Evolutionary conservation across 2,329 filamentous ascomycete genomes (phyloP), one percentile per base, ranked within the genome.

Genomic region (Scedosporium boydii): DNA sequence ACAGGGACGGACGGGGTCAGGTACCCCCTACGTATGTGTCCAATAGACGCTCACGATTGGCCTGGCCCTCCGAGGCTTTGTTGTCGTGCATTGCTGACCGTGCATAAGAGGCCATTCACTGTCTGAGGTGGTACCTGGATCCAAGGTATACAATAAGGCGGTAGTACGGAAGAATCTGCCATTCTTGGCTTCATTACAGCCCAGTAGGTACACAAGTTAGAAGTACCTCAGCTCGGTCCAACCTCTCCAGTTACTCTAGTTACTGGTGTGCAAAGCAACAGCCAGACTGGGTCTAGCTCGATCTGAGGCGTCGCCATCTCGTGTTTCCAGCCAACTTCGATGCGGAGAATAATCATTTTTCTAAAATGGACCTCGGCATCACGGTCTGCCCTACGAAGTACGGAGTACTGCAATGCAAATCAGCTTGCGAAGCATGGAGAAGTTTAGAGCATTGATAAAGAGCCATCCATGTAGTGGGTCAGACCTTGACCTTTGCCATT

Each of bases 11-110:
- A 55, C 6, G 51, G 51, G 51, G 12, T 18, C 51, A 55, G 51
- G 51, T 23, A 23, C 51, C 51, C 23, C 51, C 51, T 51, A 51
- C 59, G 12, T 29, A 34, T 60, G 42, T 23, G 34, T 26, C 29
- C n/a, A 29, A 27, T 38, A 26, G 14, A 26, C 44, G 23, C 42
- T 21, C 27, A 23, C 48, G 42, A 60, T 60, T 60, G 59, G 59
- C 42, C n/a, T 3, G 27, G 21, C 10, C 26, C 44, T 34, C 59
- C 59, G 59, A 60, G 59, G 59, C 42, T 46, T 60, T 60, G 59
- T 60, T 60, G 27, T 60, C 44, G 59, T 53, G 23, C 42, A 51
- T 60, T 44, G 42, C 26, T 51, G 27, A 34, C 42, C 59, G 42
- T 60, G 59, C 46, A 60, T 34, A 27, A 44, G 58, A 27, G 6